phyloP scores from a whole-genome alignment of 2,329 filamentous ascomycete species.

The Phyllosticta ampelicida region DNA sequence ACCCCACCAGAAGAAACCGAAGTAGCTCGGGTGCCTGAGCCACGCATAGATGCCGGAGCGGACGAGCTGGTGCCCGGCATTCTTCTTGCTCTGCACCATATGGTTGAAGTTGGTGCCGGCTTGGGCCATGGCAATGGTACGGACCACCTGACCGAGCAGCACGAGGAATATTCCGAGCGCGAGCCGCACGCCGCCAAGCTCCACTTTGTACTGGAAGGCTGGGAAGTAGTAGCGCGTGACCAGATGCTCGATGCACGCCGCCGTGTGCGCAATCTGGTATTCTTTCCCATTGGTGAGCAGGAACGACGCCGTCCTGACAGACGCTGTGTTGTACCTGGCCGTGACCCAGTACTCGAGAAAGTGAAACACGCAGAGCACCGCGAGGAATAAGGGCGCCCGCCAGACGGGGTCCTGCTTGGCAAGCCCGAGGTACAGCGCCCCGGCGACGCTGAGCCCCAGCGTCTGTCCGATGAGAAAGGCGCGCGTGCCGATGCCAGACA shows the following conservation, averaged over 20 bases:
- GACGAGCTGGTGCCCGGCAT: constrained; percentile 68
- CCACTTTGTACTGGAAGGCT: constrained; percentile 31
- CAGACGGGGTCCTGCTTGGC: constrained; percentile 37
- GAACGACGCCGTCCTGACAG: constrained; percentile 64
- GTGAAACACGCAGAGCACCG: constrained; percentile 69
- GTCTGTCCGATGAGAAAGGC: constrained; percentile 33
- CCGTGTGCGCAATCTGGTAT: constrained; percentile 72
- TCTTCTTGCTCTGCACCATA: constrained; percentile 58
- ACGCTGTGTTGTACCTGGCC: constrained; percentile 67
- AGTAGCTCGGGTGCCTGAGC: constrained; percentile 83
- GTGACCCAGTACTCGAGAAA: constrained; percentile 95
- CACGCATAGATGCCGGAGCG: constrained; percentile 67
- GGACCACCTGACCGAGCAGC: constrained; percentile 58
- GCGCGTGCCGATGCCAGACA: constrained; percentile 37
- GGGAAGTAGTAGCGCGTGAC: constrained; percentile 49
- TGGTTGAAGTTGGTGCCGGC: constrained; percentile 88
- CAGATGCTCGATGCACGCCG: constrained; percentile 63
- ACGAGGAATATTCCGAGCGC: constrained; percentile 54
- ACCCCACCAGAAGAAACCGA: constrained; percentile 98
- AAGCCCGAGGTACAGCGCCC: constrained; percentile 19
- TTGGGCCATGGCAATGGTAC: constrained; percentile 78
- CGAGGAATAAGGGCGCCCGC: constrained; percentile 53
- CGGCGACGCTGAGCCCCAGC: constrained; percentile 24
- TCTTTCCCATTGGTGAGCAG: constrained; percentile 75
- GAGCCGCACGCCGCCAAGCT: constrained; percentile 24